Evolutionary conservation across 2,329 filamentous ascomycete genomes (phyloP), one percentile per base, ranked within the genome.

Genomic region (Venturia pyrina): DNA sequence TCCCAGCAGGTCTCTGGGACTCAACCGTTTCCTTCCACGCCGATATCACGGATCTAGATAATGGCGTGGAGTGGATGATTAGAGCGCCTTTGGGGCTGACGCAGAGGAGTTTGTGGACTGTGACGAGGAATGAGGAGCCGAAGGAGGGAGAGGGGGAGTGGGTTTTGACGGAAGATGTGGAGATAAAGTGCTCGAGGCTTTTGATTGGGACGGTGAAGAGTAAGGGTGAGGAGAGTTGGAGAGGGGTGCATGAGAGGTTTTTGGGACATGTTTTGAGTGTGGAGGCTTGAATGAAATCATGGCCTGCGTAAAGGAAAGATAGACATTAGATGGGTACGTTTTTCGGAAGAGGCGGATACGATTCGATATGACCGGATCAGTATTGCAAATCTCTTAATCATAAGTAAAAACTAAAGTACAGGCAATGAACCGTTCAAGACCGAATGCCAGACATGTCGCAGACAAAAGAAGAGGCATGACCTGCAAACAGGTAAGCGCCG

Each of bases 161-260:
- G 71, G 73, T 71, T 69, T 65, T 76, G 17, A 72, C 75, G 1
- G 74, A 76, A 65, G 73, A 76, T 69, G 73, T 75, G 40, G 73
- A 75, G 68, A 76, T 76, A 41, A 72, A 68, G 63, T 73, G 71
- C 48, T 73, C 71, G 41, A 69, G 73, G 65, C 63, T 76, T 60
- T 62, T 76, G 46, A 70, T 74, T 1, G 73, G 72, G 2, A 75
- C 73, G 32, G 75, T 76, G 15, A 76, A 70, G 69, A 70, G 70
- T 0, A 76, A 76, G 68, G 75, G 74, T 64, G 75, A 76, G 68
- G 70, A 71, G 66, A 75, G 73, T 48, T 76, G 73, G 73, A 70
- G 68, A 56, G 73, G 74, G 6, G 67, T 72, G 15, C 75, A 76
- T 69, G 68, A 62, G n/a, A 69, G 68, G 66, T 76, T 73, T 66